These are phyloP conservation scores for Stephanodiscus triporus DNA, from an alignment of 108 stramenopile species.

Conservation along the genomic window DNA sequence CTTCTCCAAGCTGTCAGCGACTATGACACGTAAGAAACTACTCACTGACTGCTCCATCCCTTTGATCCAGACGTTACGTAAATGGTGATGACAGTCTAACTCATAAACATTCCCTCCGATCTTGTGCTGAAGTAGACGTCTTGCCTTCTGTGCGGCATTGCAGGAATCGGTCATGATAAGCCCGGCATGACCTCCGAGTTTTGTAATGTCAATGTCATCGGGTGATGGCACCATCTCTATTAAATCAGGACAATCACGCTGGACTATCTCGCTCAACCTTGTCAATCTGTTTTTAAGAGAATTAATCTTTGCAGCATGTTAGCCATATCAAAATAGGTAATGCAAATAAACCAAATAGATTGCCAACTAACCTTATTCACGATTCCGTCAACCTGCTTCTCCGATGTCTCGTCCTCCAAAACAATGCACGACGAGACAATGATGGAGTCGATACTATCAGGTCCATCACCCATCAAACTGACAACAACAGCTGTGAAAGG, in stretches of 20 bases:
- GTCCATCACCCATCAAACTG: slow-evolving; percentile 11
- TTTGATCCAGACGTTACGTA: slow-evolving; percentile 11
- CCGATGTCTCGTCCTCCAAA: slow-evolving; percentile 19
- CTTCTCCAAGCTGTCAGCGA: slow-evolving; percentile 6
- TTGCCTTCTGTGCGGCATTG: slow-evolving; percentile 15
- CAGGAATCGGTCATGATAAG: slow-evolving; percentile 12
- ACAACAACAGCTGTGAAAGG: not conserved
- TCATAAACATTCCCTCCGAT: slow-evolving; percentile 9
- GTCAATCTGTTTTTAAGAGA: not conserved
- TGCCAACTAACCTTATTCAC: not conserved
- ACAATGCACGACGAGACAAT: slow-evolving; percentile 6
- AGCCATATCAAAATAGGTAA: not conserved
- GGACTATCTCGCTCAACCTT: not conserved
- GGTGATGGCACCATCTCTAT: not conserved
- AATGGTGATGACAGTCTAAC: slow-evolving; percentile 7
- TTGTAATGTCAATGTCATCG: not conserved
- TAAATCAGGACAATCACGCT: not conserved
- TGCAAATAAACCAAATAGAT: not conserved
- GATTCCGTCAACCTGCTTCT: slow-evolving; percentile 1
- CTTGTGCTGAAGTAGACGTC: slow-evolving; percentile 7
- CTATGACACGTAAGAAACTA: not conserved
- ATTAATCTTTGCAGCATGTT: not conserved
- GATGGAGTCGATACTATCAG: not conserved
- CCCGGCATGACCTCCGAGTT: not conserved
- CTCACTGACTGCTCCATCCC: slow-evolving; percentile 3